Evolutionary conservation across 805 yeast species (phyloP).

Genomic region (Blastobotrys americana): DNA sequence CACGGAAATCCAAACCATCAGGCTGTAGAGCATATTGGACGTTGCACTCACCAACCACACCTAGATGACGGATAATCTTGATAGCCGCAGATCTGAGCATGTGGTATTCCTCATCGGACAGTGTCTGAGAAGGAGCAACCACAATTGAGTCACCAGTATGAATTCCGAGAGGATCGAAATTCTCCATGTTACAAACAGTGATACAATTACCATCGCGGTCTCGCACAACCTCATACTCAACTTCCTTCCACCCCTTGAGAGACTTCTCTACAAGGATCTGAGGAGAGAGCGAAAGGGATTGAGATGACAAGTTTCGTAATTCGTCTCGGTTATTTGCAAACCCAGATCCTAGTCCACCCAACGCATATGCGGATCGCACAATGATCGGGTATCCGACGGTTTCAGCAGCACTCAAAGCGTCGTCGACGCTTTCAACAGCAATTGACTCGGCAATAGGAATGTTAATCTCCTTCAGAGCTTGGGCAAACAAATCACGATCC

Average conservation of each 20-base stretch:
- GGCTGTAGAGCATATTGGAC: slow-evolving; percentile 96
- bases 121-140: slow-evolving; percentile 96
- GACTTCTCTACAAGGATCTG: slow-evolving; percentile 96
- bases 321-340: slow-evolving; percentile 82
- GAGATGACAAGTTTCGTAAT: slow-evolving; percentile 79
- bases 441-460: slow-evolving; percentile 96
- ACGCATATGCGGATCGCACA: slow-evolving; percentile 94
- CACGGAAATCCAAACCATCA: slow-evolving; percentile 90
- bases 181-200: slow-evolving; percentile 98
- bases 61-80: slow-evolving; percentile 93
- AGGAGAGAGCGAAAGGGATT: slow-evolving; percentile 82
- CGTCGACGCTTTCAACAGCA: slow-evolving; percentile 91
- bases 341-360: slow-evolving; percentile 98
- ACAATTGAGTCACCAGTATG: slow-evolving; percentile 99
- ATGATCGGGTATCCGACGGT: slow-evolving; percentile 90
- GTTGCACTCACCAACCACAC: slow-evolving; percentile 98
- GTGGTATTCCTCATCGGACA: slow-evolving; percentile 94
- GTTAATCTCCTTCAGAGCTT: slow-evolving; percentile 88
- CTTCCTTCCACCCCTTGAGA: slow-evolving; percentile 98
- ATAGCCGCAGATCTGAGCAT: slow-evolving; percentile 97
- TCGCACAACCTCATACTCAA: slow-evolving; percentile 96
- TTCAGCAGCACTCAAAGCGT: slow-evolving; percentile 85
- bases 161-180: slow-evolving; percentile 95
- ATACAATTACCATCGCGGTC: slow-evolving; percentile 95
- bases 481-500: slow-evolving; percentile 93